phyloP scores from a whole-genome alignment of 768 basidiomycete genomes.

The Tricholoma sp. region DNA sequence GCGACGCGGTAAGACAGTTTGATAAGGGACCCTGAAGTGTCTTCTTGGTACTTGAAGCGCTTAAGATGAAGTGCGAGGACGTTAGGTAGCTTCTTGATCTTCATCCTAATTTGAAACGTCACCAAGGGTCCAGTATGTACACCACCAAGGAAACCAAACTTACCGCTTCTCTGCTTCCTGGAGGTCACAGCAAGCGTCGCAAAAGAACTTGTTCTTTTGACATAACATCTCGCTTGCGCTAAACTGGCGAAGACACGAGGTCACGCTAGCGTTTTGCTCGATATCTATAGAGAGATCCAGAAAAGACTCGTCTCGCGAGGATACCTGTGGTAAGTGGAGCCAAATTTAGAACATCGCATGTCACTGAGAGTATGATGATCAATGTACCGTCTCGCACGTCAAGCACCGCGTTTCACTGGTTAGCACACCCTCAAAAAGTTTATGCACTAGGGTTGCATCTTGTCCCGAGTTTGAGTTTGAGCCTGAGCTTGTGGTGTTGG shows the following conservation, averaged over 20 bases:
- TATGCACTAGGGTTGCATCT: slow-evolving; percentile 78
- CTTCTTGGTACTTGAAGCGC: slow-evolving; percentile 98
- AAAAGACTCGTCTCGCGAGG: slow-evolving; percentile 93
- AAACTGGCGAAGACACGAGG: slow-evolving; percentile 93
- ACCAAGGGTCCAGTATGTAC: slow-evolving; percentile 3
- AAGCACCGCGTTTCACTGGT: slow-evolving; percentile 98
- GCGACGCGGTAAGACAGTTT: slow-evolving; percentile 96
- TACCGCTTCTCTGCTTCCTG: slow-evolving; percentile 98
- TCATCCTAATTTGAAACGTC: slow-evolving; percentile 66
- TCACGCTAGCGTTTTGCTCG: slow-evolving; percentile 95
- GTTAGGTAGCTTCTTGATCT: slow-evolving; percentile 95
- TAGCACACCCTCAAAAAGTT: slow-evolving; percentile 86
- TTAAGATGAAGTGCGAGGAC: slow-evolving; percentile 94
- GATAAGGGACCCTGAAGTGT: slow-evolving; percentile 65
- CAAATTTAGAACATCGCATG: slow-evolving; percentile 9
- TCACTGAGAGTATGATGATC: background rate
- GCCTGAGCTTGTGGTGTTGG: slow-evolving; percentile 37
- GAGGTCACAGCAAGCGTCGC: slow-evolving; percentile 92
- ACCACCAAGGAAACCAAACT: slow-evolving; percentile 15
- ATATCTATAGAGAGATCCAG: slow-evolving; percentile 99
- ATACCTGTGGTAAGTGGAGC: slow-evolving; percentile 44
- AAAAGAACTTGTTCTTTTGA: slow-evolving; percentile 97
- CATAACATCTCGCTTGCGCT: slow-evolving; percentile 98
- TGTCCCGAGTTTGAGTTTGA: slow-evolving; percentile 43
- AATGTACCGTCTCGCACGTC: slow-evolving; percentile 90